Evolutionary conservation across 352 stramenopile genomes (phyloP), one percentile per base, ranked within the genome.

Genomic region (Phytophthora sojae): DNA sequence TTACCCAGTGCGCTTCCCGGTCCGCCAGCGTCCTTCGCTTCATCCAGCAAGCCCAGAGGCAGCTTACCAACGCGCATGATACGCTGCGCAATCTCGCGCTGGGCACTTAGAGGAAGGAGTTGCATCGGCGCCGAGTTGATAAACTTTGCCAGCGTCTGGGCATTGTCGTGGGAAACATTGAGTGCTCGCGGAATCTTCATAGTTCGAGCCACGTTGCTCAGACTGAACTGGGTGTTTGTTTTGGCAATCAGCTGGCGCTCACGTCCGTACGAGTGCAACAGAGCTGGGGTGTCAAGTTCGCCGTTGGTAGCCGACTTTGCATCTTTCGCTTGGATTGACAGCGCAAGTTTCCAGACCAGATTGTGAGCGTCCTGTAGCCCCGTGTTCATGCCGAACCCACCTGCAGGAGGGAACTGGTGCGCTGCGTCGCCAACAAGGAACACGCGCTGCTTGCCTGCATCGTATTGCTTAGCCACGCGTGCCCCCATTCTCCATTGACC

Each of bases 321-420:
- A 50, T 11, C 21, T n/a, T 55, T 57, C 23, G 58, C 47, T 25
- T 92, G 79, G 3, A 97, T 73, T 12, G 83, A 60, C 19, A 86
- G 80, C 6, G 91, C 90, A 12, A 98, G 82, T 67, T 97, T 98
- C 95, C 94, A 98, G 2, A 85, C 89, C 8, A 98, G 76, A 61
- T 98, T 98, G 77, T 98, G 92, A 0, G 90, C 86, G 61, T 98
- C 94, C 67, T 98, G 90, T 29, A 98, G 74, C 44, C 94, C 95
- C 1, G 92, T 97, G 76, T 98, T 98, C 81, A 98, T 95, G 58
- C 95, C 95, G 47, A 98, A 96, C 4, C 95, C 95, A 30, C 95
- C 95, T 17, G 94, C 92, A 0, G 95, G 95, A 7, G 95, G 94
- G 54, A 98, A 98, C 67, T 97, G 90, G 58, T 98, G 95, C 8